Percentiles rank a stretch among this genome's conserved stretches.
Evolutionary conservation across 2,329 filamentous ascomycete genomes (phyloP).

Genomic region (Sarocladium strictum): DNA sequence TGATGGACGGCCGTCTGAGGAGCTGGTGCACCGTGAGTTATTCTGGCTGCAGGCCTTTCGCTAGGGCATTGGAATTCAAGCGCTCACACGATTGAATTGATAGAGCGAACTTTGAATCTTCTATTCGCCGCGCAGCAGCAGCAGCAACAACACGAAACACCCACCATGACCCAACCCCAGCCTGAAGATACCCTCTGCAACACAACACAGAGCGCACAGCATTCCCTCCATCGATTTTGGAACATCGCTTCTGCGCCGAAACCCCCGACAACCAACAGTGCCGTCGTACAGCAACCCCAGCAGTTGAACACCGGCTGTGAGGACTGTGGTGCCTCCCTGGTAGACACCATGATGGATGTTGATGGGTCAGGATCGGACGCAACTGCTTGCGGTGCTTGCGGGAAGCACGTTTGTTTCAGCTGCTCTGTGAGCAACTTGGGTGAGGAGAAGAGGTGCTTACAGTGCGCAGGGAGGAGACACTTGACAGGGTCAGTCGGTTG

Average conservation of each 20-base stretch:
- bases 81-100: conserved; percentile 13
- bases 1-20: conserved; percentile 50
- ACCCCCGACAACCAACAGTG: conserved; percentile 16
- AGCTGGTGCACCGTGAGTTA: conserved; percentile 47
- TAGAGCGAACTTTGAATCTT: conserved; percentile 52
- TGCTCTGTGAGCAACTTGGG: conserved; percentile 55
- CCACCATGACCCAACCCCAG: not conserved
- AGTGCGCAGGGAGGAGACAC: conserved; percentile 38
- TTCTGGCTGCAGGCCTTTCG: not conserved
- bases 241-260: conserved; percentile 37
- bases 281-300: conserved; percentile 9
- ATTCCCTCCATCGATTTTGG: conserved; percentile 57
- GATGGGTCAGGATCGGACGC: conserved; percentile 23
- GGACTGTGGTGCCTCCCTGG: conserved; percentile 40
- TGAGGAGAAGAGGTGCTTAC: conserved; percentile 45
- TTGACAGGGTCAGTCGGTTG: conserved; percentile 12
- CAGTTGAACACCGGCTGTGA: conserved; percentile 37
- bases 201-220: conserved; percentile 28
- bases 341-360: conserved; percentile 30
- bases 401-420: conserved; percentile 51
- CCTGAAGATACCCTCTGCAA: not conserved
- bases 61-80: conserved; percentile 9
- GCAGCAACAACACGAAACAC: conserved; percentile 13
- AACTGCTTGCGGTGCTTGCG: conserved; percentile 41
- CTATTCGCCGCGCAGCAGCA: conserved; percentile 50